These are phyloP conservation scores for Astrothelium macrocarpum DNA, from an alignment of 495 filamentous ascomycete genomes.

Conservation along the genomic window DNA sequence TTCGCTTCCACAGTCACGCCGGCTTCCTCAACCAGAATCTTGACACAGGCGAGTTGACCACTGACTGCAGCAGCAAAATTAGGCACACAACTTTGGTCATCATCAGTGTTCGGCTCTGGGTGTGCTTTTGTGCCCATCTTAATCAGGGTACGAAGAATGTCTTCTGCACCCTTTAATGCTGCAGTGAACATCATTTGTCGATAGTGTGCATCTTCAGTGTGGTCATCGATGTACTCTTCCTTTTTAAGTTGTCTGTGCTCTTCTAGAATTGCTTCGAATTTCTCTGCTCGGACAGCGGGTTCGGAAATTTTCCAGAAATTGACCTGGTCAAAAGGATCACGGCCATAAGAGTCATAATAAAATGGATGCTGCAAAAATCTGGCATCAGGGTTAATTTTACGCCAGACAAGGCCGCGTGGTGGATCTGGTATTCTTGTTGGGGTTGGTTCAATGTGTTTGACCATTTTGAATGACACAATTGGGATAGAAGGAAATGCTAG, in stretches of 20 bases:
- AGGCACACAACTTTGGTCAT: not conserved
- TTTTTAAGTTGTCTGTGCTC: not conserved
- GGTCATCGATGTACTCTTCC: not conserved
- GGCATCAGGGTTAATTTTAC: not conserved
- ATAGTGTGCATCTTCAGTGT: not conserved
- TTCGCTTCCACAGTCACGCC: not conserved
- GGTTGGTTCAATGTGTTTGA: not conserved
- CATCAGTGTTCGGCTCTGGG: not conserved
- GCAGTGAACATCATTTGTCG: conserved; percentile 2
- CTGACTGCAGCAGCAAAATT: not conserved
- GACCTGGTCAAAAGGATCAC: not conserved
- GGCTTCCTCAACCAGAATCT: not conserved
- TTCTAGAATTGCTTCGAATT: not conserved
- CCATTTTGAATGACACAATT: too few relatives aligned
- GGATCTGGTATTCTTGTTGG: not conserved
- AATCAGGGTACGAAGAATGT: not conserved
- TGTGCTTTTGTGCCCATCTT: not conserved
- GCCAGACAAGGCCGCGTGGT: not conserved
- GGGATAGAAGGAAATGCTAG: too few relatives aligned
- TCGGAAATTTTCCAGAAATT: not conserved
- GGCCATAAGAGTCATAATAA: not conserved
- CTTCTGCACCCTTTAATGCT: not conserved
- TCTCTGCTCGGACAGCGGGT: not conserved
- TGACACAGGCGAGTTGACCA: not conserved
- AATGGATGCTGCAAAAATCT: not conserved